A percentile compares a stretch with the other conserved stretches of the same genome.
phyloP scores from a whole-genome alignment of 2,329 filamentous ascomycete genomes.

The Venturia asperata region DNA sequence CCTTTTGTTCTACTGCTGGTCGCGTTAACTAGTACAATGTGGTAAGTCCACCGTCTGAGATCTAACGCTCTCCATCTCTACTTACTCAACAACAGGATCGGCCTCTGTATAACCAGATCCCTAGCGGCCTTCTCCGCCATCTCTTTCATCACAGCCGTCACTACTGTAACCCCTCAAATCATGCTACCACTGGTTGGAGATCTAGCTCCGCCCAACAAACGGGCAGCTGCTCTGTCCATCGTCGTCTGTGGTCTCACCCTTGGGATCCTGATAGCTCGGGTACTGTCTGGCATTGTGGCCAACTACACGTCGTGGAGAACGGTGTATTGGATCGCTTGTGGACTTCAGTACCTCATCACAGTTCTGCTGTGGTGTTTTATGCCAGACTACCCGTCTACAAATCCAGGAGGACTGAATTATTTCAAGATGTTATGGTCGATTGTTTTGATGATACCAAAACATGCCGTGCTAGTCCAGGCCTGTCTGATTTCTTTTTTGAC shows the following conservation, averaged over 20 bases:
- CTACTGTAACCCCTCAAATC: slow-evolving; percentile 66
- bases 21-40: slow-evolving; percentile 59
- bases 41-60: slow-evolving; percentile 38
- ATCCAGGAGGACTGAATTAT: slow-evolving; percentile 59
- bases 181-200: slow-evolving; percentile 79
- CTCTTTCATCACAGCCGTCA: slow-evolving; percentile 67
- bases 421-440: slow-evolving; percentile 59
- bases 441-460: slow-evolving; percentile 52
- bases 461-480: slow-evolving; percentile 64
- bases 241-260: slow-evolving; percentile 69
- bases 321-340: slow-evolving; percentile 72
- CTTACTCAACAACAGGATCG: slow-evolving; percentile 47
- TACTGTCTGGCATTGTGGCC: slow-evolving; percentile 68
- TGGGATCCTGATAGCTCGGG: slow-evolving; percentile 67
- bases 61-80: neutral
- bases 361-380: slow-evolving; percentile 62
- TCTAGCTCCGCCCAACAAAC: slow-evolving; percentile 61
- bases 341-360: slow-evolving; percentile 61
- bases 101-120: slow-evolving; percentile 59
- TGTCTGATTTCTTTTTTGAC: slow-evolving; percentile 59
- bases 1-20: slow-evolving; percentile 63
- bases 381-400: slow-evolving; percentile 74
- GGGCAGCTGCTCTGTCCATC: slow-evolving; percentile 63
- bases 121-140: slow-evolving; percentile 61
- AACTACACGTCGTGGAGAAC: slow-evolving; percentile 68